These are phyloP conservation scores for Pichia sp. DNA, from an alignment of 1,139 yeast species.

Conservation along the genomic window DNA sequence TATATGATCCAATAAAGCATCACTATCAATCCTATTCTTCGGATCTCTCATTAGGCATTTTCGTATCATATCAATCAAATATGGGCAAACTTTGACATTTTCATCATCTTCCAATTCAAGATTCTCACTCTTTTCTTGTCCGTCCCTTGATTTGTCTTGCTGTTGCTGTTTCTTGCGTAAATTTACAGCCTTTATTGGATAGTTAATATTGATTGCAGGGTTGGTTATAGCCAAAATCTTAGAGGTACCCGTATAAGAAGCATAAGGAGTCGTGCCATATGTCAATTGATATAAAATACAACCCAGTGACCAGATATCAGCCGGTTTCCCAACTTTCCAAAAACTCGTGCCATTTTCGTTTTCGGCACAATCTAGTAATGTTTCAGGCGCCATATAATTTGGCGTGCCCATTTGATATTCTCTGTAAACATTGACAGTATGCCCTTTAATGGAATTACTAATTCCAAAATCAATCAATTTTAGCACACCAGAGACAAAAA, in stretches of 20 bases:
- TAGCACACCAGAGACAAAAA: conserved; percentile 75
- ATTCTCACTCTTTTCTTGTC: conserved; percentile 1
- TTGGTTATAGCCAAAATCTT: conserved; percentile 80
- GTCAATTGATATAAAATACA: conserved; percentile 94
- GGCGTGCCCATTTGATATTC: conserved; percentile 95
- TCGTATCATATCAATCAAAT: conserved; percentile 61
- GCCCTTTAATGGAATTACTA: conserved; percentile 89
- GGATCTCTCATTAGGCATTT: conserved; percentile 74
- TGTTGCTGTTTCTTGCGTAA: conserved; percentile 21
- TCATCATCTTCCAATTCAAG: conserved; percentile 8
- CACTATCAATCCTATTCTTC: conserved; percentile 54
- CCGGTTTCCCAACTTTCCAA: conserved; percentile 91
- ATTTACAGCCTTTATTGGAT: conserved; percentile 31
- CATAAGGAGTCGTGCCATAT: conserved; percentile 90
- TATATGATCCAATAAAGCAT: conserved; percentile 44
- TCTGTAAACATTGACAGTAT: conserved; percentile 82
- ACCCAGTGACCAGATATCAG: conserved; percentile 98
- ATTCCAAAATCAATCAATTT: conserved; percentile 95
- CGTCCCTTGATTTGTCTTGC: conserved; percentile 9
- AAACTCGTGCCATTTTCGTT: conserved; percentile 20
- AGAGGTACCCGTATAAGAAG: conserved; percentile 68
- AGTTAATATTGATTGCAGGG: conserved; percentile 71
- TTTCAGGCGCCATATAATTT: conserved; percentile 97
- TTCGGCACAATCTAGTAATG: conserved; percentile 53
- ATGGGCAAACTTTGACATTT: conserved; percentile 15